Base-by-base conservation (phyloP, 1,284 basidiomycete species). In the Ceratobasidium sp. region DNA sequence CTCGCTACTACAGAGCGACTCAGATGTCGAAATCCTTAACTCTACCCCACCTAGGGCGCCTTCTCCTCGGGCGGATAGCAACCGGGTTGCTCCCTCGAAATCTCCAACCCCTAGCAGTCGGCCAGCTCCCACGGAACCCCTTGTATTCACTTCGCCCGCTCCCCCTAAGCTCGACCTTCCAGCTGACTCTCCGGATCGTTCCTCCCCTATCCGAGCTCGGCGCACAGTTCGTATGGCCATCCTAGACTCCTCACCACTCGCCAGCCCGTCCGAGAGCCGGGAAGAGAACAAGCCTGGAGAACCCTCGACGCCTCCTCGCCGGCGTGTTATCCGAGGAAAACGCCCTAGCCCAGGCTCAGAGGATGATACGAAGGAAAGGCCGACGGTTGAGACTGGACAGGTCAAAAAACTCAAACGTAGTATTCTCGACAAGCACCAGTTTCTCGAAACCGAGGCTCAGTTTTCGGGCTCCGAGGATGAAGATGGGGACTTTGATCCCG, bases 381-480 rank as follows among this genome's bases (percentile, higher is more conserved):
- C 76, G 19, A 80, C 78, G 3, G 81, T 81, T 54, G 83, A 81
- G 71, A 82, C 85, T 69, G 79, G 81, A 49, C 83, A 84, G 79
- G 76, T 81, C 40, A 68, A 81, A 15, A 78, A 85, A 85, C 68
- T 82, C 83, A 79, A 89, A 90, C 80, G 85, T 85, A 64, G 59
- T 17, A 75, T 75, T 25, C 61, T 75, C 29, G 61, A 75, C 22
- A 75, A 65, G 22, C 59, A 75, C 17, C 59, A 62, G 11, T 88
- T 88, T 83, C 86, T 90, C 76, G 91, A 92, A 80, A 86, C 88
- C 69, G 92, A 90, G 83, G 93, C 94, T 0, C 85, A 85, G 34
- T 93, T 95, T 80, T 94, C 93, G 19, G 95, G 94, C n/a, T 64
- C 59, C 29, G 94, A 95, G 80, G 86, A 87, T 76, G 91, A 90